These are phyloP conservation scores for Carex scoparia DNA, from an alignment of 176 grass and related monocot genomes.

Conservation along the genomic window DNA sequence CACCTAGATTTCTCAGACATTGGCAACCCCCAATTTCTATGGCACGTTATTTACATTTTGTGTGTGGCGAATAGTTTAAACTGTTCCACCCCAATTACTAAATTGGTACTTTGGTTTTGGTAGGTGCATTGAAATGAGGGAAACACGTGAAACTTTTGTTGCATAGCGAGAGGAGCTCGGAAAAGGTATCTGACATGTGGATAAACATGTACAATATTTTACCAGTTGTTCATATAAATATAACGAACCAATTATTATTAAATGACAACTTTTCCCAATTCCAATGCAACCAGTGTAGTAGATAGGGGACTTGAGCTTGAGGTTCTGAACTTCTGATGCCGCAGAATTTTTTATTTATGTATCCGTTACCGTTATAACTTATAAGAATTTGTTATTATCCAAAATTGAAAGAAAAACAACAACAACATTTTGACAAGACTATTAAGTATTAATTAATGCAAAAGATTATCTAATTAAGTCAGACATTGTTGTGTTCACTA, in stretches of 20 bases:
- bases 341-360: background rate
- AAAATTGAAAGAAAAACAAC: background rate
- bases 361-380: background rate
- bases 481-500: too few species aligned
- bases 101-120: background rate
- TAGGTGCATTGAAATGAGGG: background rate
- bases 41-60: background rate
- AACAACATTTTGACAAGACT: background rate
- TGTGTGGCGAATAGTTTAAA: background rate
- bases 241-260: too few species aligned
- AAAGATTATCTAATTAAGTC: background rate
- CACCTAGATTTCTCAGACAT: background rate
- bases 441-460: background rate
- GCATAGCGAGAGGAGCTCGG: background rate
- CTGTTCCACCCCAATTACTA: background rate
- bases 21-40: background rate
- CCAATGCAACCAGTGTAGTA: background rate
- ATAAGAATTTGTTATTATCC: background rate
- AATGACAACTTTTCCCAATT: background rate
- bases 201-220: background rate
- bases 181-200: conserved; percentile 13
- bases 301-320: background rate
- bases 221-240: background rate
- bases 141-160: conserved; percentile 21
- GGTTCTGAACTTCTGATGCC: background rate